Conservation (phyloP, 306 rosid species). For the Rubus idaeus region DNA sequence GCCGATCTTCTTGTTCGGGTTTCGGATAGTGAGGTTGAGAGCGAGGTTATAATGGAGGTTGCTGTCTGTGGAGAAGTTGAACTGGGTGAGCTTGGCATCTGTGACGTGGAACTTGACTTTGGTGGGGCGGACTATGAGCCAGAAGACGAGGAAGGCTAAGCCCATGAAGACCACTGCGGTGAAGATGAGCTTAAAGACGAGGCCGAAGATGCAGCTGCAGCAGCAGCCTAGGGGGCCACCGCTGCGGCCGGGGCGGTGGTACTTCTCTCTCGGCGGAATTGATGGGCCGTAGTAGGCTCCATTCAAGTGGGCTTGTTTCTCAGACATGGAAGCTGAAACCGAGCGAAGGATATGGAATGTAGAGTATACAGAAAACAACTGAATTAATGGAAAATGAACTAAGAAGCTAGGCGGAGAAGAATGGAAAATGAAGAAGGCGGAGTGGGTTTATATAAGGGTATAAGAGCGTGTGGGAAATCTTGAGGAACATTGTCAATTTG, state of each 20-base stretch:
- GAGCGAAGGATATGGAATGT: background rate
- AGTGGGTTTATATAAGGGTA: background rate
- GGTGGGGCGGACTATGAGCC: constrained; percentile 50
- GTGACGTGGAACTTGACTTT: constrained; percentile 43
- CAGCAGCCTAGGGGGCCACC: constrained; percentile 33
- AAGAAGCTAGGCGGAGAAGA: no score
- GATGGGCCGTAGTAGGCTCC: constrained; percentile 89
- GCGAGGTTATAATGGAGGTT: constrained; percentile 30
- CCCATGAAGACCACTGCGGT: constrained; percentile 24
- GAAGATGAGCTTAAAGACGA: constrained; percentile 37
- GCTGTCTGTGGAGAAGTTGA: constrained; percentile 39
- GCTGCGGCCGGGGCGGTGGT: constrained; percentile 43
- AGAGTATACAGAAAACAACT: background rate
- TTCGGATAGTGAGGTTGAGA: constrained; percentile 41
- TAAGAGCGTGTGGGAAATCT: background rate
- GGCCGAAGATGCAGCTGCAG: constrained; percentile 45
- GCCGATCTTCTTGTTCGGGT: constrained; percentile 68
- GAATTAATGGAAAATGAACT: no score
- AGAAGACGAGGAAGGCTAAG: constrained; percentile 42
- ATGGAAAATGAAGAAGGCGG: background rate
- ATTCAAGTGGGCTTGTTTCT: constrained; percentile 48
- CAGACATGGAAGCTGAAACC: constrained; percentile 30
- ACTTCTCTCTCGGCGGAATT: constrained; percentile 48
- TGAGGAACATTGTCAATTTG: background rate
- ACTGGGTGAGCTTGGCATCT: constrained; percentile 53